Conservation (phyloP, 208 protist genomes). For the Eutreptiella sp. region DNA sequence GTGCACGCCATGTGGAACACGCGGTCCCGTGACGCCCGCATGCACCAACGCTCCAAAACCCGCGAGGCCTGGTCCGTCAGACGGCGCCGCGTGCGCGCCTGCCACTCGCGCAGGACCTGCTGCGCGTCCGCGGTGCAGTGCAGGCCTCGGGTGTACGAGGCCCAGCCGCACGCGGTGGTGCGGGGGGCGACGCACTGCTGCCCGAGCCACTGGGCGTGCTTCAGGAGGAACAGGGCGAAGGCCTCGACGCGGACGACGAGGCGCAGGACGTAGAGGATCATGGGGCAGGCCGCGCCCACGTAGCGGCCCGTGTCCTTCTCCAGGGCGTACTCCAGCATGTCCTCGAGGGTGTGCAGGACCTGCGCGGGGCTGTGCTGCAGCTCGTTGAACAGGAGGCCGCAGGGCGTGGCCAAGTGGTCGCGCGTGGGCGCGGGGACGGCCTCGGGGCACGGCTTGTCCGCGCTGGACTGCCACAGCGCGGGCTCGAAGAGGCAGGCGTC, state of each 20-base stretch:
- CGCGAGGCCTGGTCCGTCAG: constrained; percentile 10
- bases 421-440: constrained; percentile 4
- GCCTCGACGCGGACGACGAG: constrained; percentile 22
- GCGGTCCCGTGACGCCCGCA: background rate
- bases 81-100: background rate
- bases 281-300: background rate
- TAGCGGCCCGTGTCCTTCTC: constrained; percentile 26
- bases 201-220: constrained; percentile 6
- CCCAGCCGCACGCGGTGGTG: background rate
- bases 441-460: background rate
- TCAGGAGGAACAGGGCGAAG: constrained; percentile 22
- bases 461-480: constrained; percentile 11
- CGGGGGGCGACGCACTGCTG: background rate
- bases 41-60: constrained; percentile 8
- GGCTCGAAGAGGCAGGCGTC: constrained; percentile 48
- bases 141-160: too few species aligned
- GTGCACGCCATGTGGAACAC: background rate
- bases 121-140: background rate
- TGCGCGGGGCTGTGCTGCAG: constrained; percentile 9
- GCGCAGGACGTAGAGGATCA: constrained; percentile 31
- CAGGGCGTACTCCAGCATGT: constrained; percentile 6
- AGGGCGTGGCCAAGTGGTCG: constrained; percentile 22
- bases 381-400: constrained; percentile 35
- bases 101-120: background rate
- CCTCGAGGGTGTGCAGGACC: background rate